Conservation (phyloP, 257 asterid species). For the Nicotiana tomentosiformis region DNA sequence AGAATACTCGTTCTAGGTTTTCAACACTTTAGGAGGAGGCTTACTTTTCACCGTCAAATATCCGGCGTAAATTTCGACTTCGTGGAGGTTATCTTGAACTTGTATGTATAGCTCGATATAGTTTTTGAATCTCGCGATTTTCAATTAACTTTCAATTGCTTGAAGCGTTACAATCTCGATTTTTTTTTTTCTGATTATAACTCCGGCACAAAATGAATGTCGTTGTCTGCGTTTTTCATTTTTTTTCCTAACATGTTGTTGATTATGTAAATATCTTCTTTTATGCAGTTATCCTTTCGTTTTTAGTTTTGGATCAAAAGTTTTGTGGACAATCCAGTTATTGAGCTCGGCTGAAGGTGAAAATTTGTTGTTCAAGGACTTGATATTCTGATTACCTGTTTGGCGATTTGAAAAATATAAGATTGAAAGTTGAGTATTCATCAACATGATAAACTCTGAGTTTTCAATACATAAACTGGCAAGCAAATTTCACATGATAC, state of each 20-base stretch:
- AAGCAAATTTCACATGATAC: background rate
- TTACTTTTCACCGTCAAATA: background rate
- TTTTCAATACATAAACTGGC: background rate
- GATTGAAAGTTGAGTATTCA: background rate
- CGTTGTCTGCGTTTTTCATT: background rate
- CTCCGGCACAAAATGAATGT: background rate
- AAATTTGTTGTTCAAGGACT: background rate
- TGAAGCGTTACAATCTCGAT: background rate
- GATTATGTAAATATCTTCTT: background rate
- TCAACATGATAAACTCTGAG: background rate
- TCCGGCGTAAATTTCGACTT: background rate
- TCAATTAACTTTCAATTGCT: background rate
- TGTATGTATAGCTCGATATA: background rate
- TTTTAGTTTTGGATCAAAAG: background rate
- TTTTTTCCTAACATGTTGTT: background rate
- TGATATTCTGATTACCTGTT: background rate
- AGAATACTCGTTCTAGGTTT: background rate
- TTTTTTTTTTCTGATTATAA: background rate
- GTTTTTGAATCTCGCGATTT: background rate
- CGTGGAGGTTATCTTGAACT: background rate
- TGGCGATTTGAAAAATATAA: background rate
- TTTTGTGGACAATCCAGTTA: background rate
- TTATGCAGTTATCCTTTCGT: background rate
- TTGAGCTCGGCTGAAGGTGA: background rate
- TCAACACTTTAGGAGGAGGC: background rate